A percentile compares a stretch with the other conserved stretches of the same genome.
These are phyloP conservation scores for Jackrogersella multiformis DNA, from an alignment of 495 filamentous ascomycete genomes.

Conservation along the genomic window DNA sequence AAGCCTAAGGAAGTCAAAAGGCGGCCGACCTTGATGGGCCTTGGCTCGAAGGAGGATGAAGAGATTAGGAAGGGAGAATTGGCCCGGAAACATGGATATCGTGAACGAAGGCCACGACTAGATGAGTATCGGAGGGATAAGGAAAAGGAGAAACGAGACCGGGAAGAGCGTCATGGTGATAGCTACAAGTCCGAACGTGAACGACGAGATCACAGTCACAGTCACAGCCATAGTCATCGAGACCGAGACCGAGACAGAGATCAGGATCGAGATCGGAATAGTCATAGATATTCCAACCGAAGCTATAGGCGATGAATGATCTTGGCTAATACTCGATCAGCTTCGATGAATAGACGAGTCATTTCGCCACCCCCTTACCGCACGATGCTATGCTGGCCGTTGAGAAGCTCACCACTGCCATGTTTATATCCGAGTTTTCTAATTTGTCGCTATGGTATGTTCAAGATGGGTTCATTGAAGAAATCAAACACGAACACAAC, in stretches of 20 bases:
- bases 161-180: slow-evolving; percentile 51
- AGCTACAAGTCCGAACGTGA: slow-evolving; percentile 60
- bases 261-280: slow-evolving; percentile 48
- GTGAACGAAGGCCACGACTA: slow-evolving; percentile 51
- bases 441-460: background rate
- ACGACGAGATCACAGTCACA: slow-evolving; percentile 49
- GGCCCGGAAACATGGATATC: slow-evolving; percentile 44
- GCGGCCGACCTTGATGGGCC: slow-evolving; percentile 81
- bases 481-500: too few species aligned
- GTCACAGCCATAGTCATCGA: slow-evolving; percentile 46
- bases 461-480: background rate
- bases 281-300: slow-evolving; percentile 37
- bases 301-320: slow-evolving; percentile 30
- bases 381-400: background rate
- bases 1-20: slow-evolving; percentile 64
- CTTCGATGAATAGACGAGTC: background rate
- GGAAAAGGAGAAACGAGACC: slow-evolving; percentile 51
- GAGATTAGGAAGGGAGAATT: slow-evolving; percentile 58
- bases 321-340: background rate
- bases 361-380: background rate
- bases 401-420: background rate
- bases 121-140: slow-evolving; percentile 57
- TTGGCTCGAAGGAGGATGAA: slow-evolving; percentile 80
- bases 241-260: slow-evolving; percentile 47
- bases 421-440: background rate